Conservation (phyloP, 305 asterid genomes). For the Solanum aculeatissimum region DNA sequence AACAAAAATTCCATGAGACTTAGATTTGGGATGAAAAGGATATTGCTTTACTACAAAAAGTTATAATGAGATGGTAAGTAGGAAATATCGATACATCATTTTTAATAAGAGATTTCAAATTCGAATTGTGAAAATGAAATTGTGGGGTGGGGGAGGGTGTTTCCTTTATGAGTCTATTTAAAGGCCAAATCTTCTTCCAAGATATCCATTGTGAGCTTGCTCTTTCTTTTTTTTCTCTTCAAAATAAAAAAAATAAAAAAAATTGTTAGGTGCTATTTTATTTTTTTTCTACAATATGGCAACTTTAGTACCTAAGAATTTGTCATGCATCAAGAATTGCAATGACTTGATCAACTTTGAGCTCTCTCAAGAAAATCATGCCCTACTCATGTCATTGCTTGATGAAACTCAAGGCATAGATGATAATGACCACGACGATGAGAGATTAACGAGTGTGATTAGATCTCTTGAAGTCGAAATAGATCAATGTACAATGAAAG, state of each 20-base stretch:
- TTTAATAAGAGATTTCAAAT: no score
- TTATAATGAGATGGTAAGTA: neutral
- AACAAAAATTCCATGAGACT: neutral
- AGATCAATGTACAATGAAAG: neutral
- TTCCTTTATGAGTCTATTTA: neutral
- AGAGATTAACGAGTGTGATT: conserved; percentile 3
- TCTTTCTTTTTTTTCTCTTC: neutral
- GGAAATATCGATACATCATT: no score
- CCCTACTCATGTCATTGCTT: neutral
- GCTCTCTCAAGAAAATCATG: neutral
- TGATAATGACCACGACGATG: neutral
- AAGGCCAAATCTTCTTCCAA: neutral
- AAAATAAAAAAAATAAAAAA: neutral
- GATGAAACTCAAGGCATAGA: neutral
- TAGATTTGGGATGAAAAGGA: neutral
- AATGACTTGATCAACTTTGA: neutral
- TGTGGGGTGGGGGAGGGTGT: neutral
- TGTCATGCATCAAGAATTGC: neutral
- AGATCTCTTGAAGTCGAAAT: neutral
- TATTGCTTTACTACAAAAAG: neutral
- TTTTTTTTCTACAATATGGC: neutral
- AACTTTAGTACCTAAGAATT: neutral
- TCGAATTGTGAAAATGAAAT: neutral
- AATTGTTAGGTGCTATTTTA: neutral
- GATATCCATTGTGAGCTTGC: neutral